Evolutionary conservation across 2,329 filamentous ascomycete species (phyloP), one percentile per base, ranked within the genome.

Genomic region (Calonectria pseudoreteaudii): DNA sequence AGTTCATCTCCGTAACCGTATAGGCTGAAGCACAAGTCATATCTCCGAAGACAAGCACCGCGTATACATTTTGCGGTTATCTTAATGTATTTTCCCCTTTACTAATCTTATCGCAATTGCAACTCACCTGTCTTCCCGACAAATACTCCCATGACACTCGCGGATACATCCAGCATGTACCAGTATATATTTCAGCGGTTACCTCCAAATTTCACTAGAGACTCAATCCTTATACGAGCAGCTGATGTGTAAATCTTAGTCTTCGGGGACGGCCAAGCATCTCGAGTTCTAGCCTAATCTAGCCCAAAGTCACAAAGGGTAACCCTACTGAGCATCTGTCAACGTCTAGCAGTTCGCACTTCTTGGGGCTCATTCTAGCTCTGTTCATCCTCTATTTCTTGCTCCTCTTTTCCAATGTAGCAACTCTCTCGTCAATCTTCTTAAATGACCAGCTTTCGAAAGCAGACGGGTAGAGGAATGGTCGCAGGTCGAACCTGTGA

Each of bases 341-440:
- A 3, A 8, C 11, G n/a, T 23, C 44, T 23, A 23, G n/a, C n/a
- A 23, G 4, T 47, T 47, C n/a, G 18, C 44, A 47, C 6, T 47
- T 47, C 20, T 47, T 8, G n/a, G 10, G n/a, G 13, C 20, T 23
- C 18, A 23, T 47, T n/a, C 8, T 11, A 23, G 44, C 44, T 47
- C n/a, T 47, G n/a, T 47, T 20, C 18, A 9, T 47, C 2, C 5
- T 41, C n/a, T 62, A 41, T 28, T 62, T 62, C 28, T 62, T 41
- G 26, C n/a, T 62, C 16, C 58, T 36, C 75, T 76, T 82, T 68
- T 86, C 81, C 7, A 86, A 76, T 65, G 76, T 81, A 62, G 80
- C 82, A 1, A 85, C 75, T 72, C 83, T 82, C 74, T 79, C 78
- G 68, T 87, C 85, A 47, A 87, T 86, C 76, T 78, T 84, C 74